Percentiles rank a stretch among this genome's conserved stretches.
These are phyloP conservation scores for Alternaria hordeiaustralica DNA, from an alignment of 2,329 filamentous ascomycete species.

Conservation along the genomic window DNA sequence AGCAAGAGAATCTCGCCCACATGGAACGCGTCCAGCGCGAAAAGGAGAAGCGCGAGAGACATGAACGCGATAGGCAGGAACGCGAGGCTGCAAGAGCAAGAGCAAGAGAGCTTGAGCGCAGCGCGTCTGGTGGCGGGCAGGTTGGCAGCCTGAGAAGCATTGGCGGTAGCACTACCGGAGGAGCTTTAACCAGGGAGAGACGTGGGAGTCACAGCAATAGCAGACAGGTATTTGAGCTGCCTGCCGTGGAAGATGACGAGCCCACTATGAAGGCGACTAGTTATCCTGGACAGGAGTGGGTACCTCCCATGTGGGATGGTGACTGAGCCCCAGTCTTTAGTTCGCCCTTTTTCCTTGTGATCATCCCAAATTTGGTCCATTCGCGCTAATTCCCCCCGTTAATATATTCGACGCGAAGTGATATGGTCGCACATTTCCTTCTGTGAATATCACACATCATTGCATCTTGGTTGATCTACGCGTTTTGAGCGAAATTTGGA, in stretches of 20 bases:
- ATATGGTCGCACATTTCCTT: background rate
- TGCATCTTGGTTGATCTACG: slow-evolving; percentile 1
- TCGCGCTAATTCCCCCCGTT: background rate
- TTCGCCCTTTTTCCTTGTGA: background rate
- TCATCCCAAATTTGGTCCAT: background rate
- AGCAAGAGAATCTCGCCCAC: slow-evolving; percentile 43
- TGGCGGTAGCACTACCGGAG: slow-evolving; percentile 34
- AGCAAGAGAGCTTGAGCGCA: slow-evolving; percentile 44
- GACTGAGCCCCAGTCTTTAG: slow-evolving; percentile 22
- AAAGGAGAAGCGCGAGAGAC: slow-evolving; percentile 35
- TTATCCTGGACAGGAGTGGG: slow-evolving; percentile 76
- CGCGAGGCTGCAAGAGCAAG: slow-evolving; percentile 39
- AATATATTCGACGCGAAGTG: background rate
- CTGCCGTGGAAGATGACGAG: slow-evolving; percentile 53
- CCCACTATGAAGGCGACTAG: slow-evolving; percentile 70
- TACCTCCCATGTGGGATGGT: slow-evolving; percentile 54
- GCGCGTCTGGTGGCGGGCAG: slow-evolving; percentile 39
- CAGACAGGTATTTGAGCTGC: slow-evolving; percentile 41
- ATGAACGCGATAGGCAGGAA: slow-evolving; percentile 34
- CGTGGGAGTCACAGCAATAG: slow-evolving; percentile 23
- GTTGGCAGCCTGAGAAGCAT: slow-evolving; percentile 42
- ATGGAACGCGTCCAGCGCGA: slow-evolving; percentile 40
- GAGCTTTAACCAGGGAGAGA: slow-evolving; percentile 35
- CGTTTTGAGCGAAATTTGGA: slow-evolving; percentile 24
- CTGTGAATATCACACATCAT: background rate